Evolutionary conservation across 345 rosid species (phyloP), one percentile per base, ranked within the genome.

Genomic region (Citrus glauca): DNA sequence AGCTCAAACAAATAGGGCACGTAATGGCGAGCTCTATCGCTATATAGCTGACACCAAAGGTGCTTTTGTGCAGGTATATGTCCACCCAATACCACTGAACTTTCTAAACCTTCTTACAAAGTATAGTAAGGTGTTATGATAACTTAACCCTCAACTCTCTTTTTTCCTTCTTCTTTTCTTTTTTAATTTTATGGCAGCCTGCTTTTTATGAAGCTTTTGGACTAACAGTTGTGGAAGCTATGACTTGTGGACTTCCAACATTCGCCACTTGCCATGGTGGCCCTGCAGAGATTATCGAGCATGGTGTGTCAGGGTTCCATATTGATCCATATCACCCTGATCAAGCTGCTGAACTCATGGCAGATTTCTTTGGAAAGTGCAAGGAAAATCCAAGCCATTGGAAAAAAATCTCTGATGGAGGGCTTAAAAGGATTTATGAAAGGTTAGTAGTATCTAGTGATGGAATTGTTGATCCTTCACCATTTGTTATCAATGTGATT

Each of bases 161-260:
- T 60, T 19, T 28, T 28, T 4, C 4, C 30, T 25, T 45, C 3
- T 45, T 45, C 50, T 45, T 45, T 45, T 45, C 4, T 13, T 45
- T 45, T 45, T 45, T 45, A 45, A 45, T 45, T 45, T 13, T 45
- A 55, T 68, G 80, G 78, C 87, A 97, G 98, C 99, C 99, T 80
- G 99, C 99, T 1, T 91, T 97, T 82, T 97, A 97, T 59, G 99
- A 97, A 93, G 98, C 94, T 33, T 97, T 94, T 83, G 99, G 99
- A 66, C 94, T 97, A 69, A 97, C 98, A 4, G 98, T 97, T 20
- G 93, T 91, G 79, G 98, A 97, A 86, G 95, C 98, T 77, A 97
- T 97, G 99, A 94, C 97, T n/a, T 91, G 93, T 63, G 98, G 94
- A 42, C 98, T 97, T 74, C 99, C 99, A 32, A 93, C 96, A 62